phyloP scores from a whole-genome alignment of 495 filamentous ascomycete species.

The Annulohypoxylon stygium region DNA sequence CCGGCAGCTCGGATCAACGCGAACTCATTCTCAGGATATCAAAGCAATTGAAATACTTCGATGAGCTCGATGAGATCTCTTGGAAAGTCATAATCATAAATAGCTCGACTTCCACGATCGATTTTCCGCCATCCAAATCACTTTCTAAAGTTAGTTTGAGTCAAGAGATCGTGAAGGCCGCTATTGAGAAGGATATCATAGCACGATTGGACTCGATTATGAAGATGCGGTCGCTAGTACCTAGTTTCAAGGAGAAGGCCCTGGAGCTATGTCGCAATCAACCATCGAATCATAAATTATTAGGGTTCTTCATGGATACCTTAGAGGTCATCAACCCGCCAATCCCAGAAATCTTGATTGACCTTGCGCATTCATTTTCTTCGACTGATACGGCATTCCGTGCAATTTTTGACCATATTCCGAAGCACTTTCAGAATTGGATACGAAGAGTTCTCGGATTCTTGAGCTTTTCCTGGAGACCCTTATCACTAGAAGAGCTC shows the following conservation, averaged over 20 bases:
- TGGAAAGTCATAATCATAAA: constrained; percentile 30
- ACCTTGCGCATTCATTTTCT: constrained; percentile 7
- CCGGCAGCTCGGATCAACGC: not conserved
- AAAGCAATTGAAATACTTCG: constrained; percentile 3
- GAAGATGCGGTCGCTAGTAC: not conserved
- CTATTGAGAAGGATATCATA: constrained; percentile 18
- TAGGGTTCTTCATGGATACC: constrained; percentile 2
- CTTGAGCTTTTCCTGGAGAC: constrained; percentile 23
- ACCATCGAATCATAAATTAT: constrained; percentile 10
- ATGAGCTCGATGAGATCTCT: not conserved
- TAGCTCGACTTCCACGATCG: not conserved
- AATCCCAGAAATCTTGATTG: not conserved
- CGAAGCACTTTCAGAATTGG: constrained; percentile 3
- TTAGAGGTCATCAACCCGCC: not conserved
- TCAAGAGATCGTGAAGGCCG: not conserved
- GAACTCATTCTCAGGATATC: constrained; percentile 9
- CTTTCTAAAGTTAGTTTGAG: not conserved
- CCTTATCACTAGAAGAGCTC: constrained; percentile 14
- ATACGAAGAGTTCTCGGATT: constrained; percentile 16
- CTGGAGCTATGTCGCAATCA: constrained; percentile 5
- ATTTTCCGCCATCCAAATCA: not conserved
- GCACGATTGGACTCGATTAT: constrained; percentile 14
- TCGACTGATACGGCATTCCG: constrained; percentile 10
- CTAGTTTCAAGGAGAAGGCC: not conserved
- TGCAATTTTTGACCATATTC: constrained; percentile 20